phyloP scores from a whole-genome alignment of 2,329 filamentous ascomycete genomes.

The Monilinia fructicola region DNA sequence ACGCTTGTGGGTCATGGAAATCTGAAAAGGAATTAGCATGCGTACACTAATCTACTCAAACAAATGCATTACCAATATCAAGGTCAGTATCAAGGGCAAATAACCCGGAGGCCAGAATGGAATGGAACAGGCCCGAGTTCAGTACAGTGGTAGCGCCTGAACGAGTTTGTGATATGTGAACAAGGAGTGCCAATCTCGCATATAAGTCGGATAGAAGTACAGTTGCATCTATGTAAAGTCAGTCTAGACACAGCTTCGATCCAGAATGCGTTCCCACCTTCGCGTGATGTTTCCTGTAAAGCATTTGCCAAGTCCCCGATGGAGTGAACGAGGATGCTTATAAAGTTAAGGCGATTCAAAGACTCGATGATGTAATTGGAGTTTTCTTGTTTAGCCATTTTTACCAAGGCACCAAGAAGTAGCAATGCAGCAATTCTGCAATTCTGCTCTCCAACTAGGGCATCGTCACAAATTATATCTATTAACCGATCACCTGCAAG shows the following conservation, averaged over 20 bases:
- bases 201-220: conserved; percentile 51
- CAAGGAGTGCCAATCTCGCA: conserved; percentile 76
- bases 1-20: conserved; percentile 34
- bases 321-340: conserved; percentile 85
- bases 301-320: conserved; percentile 76
- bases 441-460: conserved; percentile 75
- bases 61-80: conserved; percentile 60
- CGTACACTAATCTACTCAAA: conserved; percentile 21
- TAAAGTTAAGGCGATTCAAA: conserved; percentile 83
- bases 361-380: conserved; percentile 75
- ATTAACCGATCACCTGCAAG: conserved; percentile 79
- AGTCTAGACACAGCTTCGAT: conserved; percentile 5
- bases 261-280: conserved; percentile 49
- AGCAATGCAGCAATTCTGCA: conserved; percentile 85
- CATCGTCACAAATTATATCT: conserved; percentile 89
- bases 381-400: conserved; percentile 68
- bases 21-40: conserved; percentile 31
- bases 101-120: conserved; percentile 77
- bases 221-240: conserved; percentile 41
- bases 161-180: conserved; percentile 80
- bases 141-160: conserved; percentile 84
- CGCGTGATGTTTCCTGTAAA: conserved; percentile 57
- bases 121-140: conserved; percentile 81
- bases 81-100: conserved; percentile 92
- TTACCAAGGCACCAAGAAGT: conserved; percentile 75